Evolutionary conservation across 2,329 filamentous ascomycete genomes (phyloP).

Genomic region (Didymella sp.): DNA sequence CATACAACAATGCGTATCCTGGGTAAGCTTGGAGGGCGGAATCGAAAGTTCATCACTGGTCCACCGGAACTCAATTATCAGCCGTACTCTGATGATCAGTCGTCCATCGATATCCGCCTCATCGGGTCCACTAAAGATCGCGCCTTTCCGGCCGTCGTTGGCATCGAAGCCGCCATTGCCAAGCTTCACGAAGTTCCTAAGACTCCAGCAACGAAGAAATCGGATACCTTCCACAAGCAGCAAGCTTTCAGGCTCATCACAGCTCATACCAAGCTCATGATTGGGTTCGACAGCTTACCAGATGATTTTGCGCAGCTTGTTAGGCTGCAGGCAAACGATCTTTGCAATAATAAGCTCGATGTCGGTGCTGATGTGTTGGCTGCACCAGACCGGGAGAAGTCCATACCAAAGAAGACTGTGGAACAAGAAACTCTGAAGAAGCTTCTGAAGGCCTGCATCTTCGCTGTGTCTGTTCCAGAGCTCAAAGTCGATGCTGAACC

Average conservation of each 20-base stretch:
- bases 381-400: conserved; percentile 78
- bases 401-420: conserved; percentile 82
- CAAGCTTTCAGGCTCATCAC: conserved; percentile 89
- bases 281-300: conserved; percentile 85
- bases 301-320: conserved; percentile 87
- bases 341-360: conserved; percentile 75
- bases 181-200: conserved; percentile 85
- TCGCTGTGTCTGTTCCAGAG: conserved; percentile 80
- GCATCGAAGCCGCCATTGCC: conserved; percentile 85
- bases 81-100: conserved; percentile 82
- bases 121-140: conserved; percentile 89
- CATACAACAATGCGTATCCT: conserved; percentile 98
- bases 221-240: conserved; percentile 88
- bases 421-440: conserved; percentile 85
- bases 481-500: conserved; percentile 77
- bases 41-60: conserved; percentile 92
- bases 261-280: conserved; percentile 86
- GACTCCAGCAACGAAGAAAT: conserved; percentile 64
- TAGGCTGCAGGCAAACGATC: conserved; percentile 86
- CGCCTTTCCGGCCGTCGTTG: conserved; percentile 84
- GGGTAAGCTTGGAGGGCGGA: conserved; percentile 93
- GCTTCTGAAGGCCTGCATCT: conserved; percentile 86
- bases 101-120: conserved; percentile 87
- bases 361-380: conserved; percentile 74
- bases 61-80: conserved; percentile 84